Conservation (phyloP, 805 yeast species). For the Nakazawaea populi region DNA sequence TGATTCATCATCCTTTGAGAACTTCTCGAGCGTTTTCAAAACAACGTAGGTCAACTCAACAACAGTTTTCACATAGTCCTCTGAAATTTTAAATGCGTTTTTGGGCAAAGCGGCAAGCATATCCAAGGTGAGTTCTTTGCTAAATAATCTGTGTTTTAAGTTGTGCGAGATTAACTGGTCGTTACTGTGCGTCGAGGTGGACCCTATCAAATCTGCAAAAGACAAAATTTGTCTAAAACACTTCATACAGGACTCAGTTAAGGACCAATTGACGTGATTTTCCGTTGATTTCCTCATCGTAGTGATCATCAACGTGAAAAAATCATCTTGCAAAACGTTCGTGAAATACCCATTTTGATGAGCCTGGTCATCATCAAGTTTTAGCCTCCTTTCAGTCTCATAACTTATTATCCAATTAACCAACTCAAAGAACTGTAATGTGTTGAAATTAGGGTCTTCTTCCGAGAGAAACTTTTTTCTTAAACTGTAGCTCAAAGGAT, state of each 20-base stretch:
- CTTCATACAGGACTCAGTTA: conserved; percentile 65
- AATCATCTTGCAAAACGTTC: conserved; percentile 54
- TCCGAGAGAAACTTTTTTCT: conserved; percentile 35
- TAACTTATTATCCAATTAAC: conserved; percentile 73
- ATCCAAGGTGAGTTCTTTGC: conserved; percentile 53
- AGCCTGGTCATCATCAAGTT: not conserved
- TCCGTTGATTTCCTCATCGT: conserved; percentile 30
- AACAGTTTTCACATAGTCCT: conserved; percentile 52
- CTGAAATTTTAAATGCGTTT: conserved; percentile 56
- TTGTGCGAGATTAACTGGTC: conserved; percentile 40
- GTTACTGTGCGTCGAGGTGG: conserved; percentile 24
- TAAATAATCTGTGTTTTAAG: conserved; percentile 63
- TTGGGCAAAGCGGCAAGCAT: conserved; percentile 55
- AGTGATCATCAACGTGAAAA: conserved; percentile 46
- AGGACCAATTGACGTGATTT: conserved; percentile 44
- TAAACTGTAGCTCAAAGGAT: conserved; percentile 51
- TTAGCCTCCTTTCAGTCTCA: conserved; percentile 27
- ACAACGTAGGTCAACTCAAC: conserved; percentile 62
- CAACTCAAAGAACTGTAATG: conserved; percentile 48
- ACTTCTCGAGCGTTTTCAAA: conserved; percentile 61
- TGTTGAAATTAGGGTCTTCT: conserved; percentile 21
- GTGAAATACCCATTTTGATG: conserved; percentile 39
- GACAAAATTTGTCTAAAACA: conserved; percentile 60
- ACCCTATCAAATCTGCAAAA: conserved; percentile 30
- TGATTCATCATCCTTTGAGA: conserved; percentile 39